These are phyloP conservation scores for Sphagnum magellanicum DNA, from an alignment of 228 moss, liverwort and hornwort genomes.

Conservation along the genomic window DNA sequence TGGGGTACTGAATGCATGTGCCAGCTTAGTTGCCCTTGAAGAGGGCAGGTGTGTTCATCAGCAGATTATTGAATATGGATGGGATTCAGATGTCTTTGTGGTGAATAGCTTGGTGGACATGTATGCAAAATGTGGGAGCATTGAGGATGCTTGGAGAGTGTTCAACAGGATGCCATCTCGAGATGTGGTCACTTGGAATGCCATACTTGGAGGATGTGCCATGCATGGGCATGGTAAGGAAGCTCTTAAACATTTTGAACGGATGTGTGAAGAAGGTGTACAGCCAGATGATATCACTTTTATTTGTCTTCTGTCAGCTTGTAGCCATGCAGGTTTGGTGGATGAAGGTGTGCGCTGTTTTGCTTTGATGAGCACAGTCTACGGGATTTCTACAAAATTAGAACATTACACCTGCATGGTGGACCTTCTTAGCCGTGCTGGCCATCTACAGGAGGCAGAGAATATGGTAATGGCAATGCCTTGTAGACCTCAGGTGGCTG, in stretches of 20 bases:
- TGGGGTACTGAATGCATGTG: no score
- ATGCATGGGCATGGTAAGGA: neutral
- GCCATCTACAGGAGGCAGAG: neutral
- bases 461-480: neutral
- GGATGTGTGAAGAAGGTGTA: neutral
- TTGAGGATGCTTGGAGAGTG: neutral
- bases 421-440: constrained; percentile 1
- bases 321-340: constrained; percentile 1
- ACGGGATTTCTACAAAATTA: neutral
- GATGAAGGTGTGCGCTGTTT: neutral
- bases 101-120: neutral
- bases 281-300: neutral
- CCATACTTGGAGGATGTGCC: neutral
- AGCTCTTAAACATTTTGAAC: constrained; percentile 3
- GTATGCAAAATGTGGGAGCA: neutral
- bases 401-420: neutral
- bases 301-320: neutral
- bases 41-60: no score
- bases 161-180: neutral
- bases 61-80: neutral
- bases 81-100: neutral
- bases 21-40: no score
- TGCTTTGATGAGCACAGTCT: neutral
- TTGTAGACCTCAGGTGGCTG: neutral
- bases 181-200: neutral